A percentile compares a stretch with the other conserved stretches of the same genome.
These are phyloP conservation scores for Phaeomoniella chlamydospora DNA, from an alignment of 2,329 filamentous ascomycete species.

Conservation along the genomic window DNA sequence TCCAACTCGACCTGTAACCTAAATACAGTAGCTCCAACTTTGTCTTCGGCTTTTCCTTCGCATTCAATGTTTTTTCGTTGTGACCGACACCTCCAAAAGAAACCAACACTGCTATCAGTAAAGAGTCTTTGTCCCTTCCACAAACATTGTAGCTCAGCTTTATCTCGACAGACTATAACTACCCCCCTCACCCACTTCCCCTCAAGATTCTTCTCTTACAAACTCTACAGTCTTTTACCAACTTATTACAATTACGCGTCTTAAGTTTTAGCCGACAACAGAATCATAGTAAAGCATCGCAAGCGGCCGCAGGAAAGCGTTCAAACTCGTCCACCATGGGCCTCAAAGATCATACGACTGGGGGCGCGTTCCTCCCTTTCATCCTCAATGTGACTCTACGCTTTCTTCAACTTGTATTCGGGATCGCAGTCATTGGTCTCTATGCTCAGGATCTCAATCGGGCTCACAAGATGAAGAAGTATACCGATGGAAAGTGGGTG, in stretches of 20 bases:
- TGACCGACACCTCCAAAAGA: too few species aligned
- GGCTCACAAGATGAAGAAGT: conserved; percentile 33
- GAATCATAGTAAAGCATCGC: neutral
- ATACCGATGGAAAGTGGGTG: conserved; percentile 57
- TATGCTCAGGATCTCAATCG: conserved; percentile 56
- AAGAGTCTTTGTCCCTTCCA: too few species aligned
- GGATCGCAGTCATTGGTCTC: conserved; percentile 61
- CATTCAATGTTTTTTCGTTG: too few species aligned
- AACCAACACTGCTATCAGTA: too few species aligned
- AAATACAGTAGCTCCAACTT: too few species aligned
- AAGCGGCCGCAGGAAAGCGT: neutral
- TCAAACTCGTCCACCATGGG: conserved; percentile 1
- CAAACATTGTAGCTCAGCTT: too few species aligned
- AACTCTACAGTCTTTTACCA: neutral
- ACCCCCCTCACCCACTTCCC: too few species aligned
- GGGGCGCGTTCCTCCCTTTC: neutral
- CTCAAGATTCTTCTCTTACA: conserved; percentile 10
- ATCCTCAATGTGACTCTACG: conserved; percentile 38
- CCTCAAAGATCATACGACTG: neutral
- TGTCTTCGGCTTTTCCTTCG: too few species aligned
- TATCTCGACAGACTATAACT: too few species aligned
- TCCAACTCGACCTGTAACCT: too few species aligned
- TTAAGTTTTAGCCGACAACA: neutral
- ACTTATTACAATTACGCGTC: neutral
- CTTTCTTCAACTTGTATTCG: conserved; percentile 62